These are phyloP conservation scores for Aspergillus hiratsukae DNA, from an alignment of 2,329 filamentous ascomycete genomes.

Conservation along the genomic window DNA sequence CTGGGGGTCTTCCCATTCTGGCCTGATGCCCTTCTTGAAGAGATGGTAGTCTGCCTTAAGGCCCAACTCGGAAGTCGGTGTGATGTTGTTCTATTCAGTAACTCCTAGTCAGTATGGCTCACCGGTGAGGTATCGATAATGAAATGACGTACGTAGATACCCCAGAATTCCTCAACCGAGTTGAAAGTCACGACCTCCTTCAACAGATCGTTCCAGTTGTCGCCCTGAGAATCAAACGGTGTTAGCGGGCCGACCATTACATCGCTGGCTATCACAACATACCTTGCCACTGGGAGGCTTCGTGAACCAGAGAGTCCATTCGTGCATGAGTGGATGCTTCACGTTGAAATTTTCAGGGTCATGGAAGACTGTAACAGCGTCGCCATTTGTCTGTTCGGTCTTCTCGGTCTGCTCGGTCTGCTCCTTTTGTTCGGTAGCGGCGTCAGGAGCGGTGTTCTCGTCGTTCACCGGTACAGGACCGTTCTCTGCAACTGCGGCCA, in stretches of 20 bases:
- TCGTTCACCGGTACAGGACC: constrained; percentile 40
- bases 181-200: constrained; percentile 99
- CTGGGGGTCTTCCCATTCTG: constrained; percentile 96
- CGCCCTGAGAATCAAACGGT: constrained; percentile 55
- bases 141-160: constrained; percentile 76
- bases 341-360: constrained; percentile 99
- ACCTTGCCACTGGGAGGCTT: constrained; percentile 97
- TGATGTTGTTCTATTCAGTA: constrained; percentile 83
- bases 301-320: constrained; percentile 99
- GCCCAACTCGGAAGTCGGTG: constrained; percentile 87
- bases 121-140: neutral
- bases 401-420: constrained; percentile 23
- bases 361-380: constrained; percentile 91
- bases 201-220: constrained; percentile 97
- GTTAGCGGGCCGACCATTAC: constrained; percentile 6
- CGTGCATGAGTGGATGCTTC: constrained; percentile 95
- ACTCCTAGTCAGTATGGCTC: constrained; percentile 6
- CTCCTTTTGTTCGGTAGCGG: constrained; percentile 43
- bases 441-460: constrained; percentile 51
- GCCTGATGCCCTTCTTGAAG: constrained; percentile 95
- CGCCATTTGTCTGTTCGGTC: constrained; percentile 35
- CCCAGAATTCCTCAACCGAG: constrained; percentile 99
- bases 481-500: constrained; percentile 37
- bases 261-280: constrained; percentile 22
- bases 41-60: constrained; percentile 99